Evolutionary conservation across 2,329 filamentous ascomycete species (phyloP), one percentile per base, ranked within the genome.

Genomic region (Achaetomium macrosporum): DNA sequence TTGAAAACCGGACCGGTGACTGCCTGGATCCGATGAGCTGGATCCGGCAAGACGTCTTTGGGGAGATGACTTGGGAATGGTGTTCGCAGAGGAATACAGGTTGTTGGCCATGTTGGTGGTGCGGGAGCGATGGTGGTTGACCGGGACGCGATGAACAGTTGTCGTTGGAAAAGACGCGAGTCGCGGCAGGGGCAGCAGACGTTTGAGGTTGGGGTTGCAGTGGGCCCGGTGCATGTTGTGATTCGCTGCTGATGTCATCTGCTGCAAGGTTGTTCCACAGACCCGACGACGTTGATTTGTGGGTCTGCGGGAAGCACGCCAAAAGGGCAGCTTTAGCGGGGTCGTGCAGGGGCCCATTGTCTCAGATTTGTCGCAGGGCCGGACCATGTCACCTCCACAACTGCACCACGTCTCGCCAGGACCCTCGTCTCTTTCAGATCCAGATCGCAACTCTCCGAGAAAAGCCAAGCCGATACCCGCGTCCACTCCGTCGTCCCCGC

Each of bases 361-460:
- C 69, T 73, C 71, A 72, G 68, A 71, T 72, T 64, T 72, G 72
- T 74, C 67, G 65, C 71, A 74, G 69, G 57, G 52, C 59, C 39
- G 40, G 47, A 51, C 57, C 59, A 56, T 60, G 58, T 59, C 48
- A 54, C 56, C 49, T 47, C 50, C 49, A 45, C 47, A 51, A 43
- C 46, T 36, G 16, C n/a, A 31, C 39, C 55, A 31, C 40, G 20
- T 36, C 37, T 40, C 42, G 15, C 30, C 31, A 45, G 41, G 36
- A 31, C 50, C 36, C 43, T 50, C 49, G 40, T 48, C 44, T 44
- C 12, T 42, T 50, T 36, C 13, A 55, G 55, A 57, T 55, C 54
- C 51, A 57, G 55, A 61, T 55, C 54, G 49, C 57, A 55, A 55
- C 37, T 51, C 50, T 51, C 53, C 53, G 53, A 42, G 25, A 30